Evolutionary conservation across 2,329 filamentous ascomycete species (phyloP).

Genomic region (Aureobasidium sp.): DNA sequence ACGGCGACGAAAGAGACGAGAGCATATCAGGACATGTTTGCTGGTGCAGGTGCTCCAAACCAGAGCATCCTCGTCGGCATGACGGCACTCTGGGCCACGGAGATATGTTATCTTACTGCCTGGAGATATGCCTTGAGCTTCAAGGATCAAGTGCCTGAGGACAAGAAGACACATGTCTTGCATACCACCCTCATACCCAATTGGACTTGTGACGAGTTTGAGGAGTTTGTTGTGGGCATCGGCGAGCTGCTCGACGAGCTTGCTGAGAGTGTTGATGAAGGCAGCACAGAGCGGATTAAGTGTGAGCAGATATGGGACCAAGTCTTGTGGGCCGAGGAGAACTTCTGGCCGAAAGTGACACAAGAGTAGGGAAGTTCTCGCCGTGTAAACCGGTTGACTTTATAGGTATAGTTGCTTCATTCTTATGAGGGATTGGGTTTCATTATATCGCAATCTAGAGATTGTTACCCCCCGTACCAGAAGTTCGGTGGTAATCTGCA

Average conservation of each 20-base stretch:
- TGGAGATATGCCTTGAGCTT: constrained; percentile 37
- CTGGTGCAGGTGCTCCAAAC: constrained; percentile 44
- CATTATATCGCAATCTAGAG: too few relatives aligned
- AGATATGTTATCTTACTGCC: constrained; percentile 46
- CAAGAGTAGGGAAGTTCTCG: neutral
- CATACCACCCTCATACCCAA: constrained; percentile 43
- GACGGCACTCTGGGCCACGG: constrained; percentile 65
- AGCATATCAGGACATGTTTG: constrained; percentile 51
- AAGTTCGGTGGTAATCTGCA: too few relatives aligned
- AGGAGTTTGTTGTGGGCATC: constrained; percentile 40
- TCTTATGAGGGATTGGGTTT: too few relatives aligned
- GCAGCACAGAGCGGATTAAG: constrained; percentile 39
- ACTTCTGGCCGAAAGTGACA: constrained; percentile 40
- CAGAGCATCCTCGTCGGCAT: constrained; percentile 56
- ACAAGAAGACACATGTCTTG: constrained; percentile 35
- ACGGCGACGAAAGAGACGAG: constrained; percentile 22
- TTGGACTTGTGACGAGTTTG: constrained; percentile 42
- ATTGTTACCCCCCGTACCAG: too few relatives aligned
- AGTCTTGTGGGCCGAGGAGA: constrained; percentile 39
- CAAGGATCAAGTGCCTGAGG: constrained; percentile 23
- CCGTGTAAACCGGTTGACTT: too few relatives aligned
- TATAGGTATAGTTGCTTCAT: too few relatives aligned
- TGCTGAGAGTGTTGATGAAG: constrained; percentile 32
- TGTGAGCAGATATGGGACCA: constrained; percentile 42
- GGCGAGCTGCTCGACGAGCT: constrained; percentile 40